phyloP scores from a whole-genome alignment of 768 basidiomycete species.

The Lactarius psammicola region DNA sequence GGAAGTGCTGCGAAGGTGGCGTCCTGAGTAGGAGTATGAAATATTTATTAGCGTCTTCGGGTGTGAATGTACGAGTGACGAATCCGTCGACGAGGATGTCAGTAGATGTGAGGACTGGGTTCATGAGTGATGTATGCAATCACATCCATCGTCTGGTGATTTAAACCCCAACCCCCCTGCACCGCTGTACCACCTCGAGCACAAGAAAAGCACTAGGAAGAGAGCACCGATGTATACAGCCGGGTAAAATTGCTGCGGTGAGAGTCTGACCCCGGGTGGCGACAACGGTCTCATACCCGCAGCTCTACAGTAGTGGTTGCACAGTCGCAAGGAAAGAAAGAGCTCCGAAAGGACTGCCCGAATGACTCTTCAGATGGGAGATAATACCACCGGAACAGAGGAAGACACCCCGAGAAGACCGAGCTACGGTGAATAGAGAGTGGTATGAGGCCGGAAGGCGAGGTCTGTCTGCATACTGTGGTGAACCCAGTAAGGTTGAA shows the following conservation, averaged over 20 bases:
- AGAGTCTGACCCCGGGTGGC: neutral
- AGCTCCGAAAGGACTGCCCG: neutral
- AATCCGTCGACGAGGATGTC: conserved; percentile 14
- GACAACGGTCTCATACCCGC: neutral
- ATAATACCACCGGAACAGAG: neutral
- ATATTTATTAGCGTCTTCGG: neutral
- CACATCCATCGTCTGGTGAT: too few relatives aligned
- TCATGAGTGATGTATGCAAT: too few relatives aligned
- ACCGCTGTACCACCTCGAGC: neutral
- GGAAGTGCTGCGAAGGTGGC: neutral
- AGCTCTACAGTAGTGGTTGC: neutral
- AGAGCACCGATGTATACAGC: neutral
- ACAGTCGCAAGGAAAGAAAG: neutral
- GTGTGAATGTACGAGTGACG: neutral
- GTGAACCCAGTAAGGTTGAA: neutral
- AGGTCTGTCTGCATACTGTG: neutral
- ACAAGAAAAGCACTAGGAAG: neutral
- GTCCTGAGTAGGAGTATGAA: conserved; percentile 8
- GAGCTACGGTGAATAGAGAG: neutral
- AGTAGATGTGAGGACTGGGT: too few relatives aligned
- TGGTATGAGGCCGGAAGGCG: neutral
- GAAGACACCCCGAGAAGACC: neutral
- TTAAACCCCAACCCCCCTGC: neutral
- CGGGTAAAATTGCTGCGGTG: neutral
- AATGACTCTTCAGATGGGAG: neutral